Conservation (phyloP, 192 early-diverging fungal genomes). For the Paraglomus brasilianum region DNA sequence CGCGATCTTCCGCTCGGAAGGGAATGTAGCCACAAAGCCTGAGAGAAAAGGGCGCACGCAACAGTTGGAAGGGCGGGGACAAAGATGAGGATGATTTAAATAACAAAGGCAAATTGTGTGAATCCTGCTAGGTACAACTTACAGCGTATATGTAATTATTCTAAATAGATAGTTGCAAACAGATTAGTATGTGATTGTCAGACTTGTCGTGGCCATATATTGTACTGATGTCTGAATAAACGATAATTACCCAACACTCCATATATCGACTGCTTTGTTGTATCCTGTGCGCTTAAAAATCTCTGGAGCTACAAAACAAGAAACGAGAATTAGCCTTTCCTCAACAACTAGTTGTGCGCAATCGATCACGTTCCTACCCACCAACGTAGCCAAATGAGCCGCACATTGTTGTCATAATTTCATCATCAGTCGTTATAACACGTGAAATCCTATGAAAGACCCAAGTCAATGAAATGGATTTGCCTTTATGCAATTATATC, state of each 20-base stretch:
- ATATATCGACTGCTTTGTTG: slow-evolving; percentile 90
- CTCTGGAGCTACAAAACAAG: slow-evolving; percentile 67
- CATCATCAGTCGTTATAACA: slow-evolving; percentile 58
- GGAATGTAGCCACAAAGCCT: slow-evolving; percentile 81
- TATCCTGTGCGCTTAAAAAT: slow-evolving; percentile 80
- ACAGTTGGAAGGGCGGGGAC: neutral
- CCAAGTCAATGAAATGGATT: neutral
- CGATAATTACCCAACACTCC: slow-evolving; percentile 73
- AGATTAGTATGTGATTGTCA: neutral
- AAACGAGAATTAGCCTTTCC: too few species aligned
- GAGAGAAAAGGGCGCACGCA: too few species aligned
- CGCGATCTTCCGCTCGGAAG: slow-evolving; percentile 64
- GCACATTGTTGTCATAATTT: slow-evolving; percentile 75
- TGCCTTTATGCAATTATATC: too few species aligned
- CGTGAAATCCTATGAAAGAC: slow-evolving; percentile 57
- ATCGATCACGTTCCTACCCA: too few species aligned
- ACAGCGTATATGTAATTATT: slow-evolving; percentile 86
- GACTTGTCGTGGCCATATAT: too few species aligned
- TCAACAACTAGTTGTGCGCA: too few species aligned
- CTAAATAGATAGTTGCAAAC: slow-evolving; percentile 36
- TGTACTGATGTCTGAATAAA: neutral
- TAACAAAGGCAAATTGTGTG: too few species aligned
- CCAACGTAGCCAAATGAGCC: slow-evolving; percentile 82
- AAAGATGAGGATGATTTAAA: neutral
- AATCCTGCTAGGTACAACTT: slow-evolving; percentile 34